A percentile compares a stretch with the other conserved stretches of the same genome.
Evolutionary conservation across 2,329 filamentous ascomycete genomes (phyloP).

Genomic region (Aplosporella prunicola): DNA sequence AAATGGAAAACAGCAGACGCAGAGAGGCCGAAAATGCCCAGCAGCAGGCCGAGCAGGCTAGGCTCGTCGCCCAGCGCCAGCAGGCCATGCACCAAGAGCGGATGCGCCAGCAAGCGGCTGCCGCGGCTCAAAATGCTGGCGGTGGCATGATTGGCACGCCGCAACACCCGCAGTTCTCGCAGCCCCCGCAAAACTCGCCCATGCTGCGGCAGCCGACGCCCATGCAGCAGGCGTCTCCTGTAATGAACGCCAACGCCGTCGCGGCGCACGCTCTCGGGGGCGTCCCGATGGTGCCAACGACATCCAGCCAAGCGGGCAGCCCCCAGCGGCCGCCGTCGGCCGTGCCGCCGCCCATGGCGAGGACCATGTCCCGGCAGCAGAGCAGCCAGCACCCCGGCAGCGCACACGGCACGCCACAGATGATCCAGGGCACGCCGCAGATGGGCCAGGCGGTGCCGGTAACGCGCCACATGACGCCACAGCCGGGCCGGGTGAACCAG

Average conservation of each 20-base stretch:
- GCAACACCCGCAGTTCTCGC: slow-evolving; percentile 33
- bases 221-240: slow-evolving; percentile 37
- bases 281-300: slow-evolving; percentile 35
- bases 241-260: slow-evolving; percentile 23
- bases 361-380: slow-evolving; percentile 29
- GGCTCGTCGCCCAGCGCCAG: slow-evolving; percentile 14
- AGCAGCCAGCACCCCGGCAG: slow-evolving; percentile 23
- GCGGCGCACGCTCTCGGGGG: slow-evolving; percentile 30
- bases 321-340: slow-evolving; percentile 29
- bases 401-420: slow-evolving; percentile 29
- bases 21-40: slow-evolving; percentile 7
- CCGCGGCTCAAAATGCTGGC: slow-evolving; percentile 20
- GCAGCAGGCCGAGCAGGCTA: slow-evolving; percentile 17
- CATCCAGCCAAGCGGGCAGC: slow-evolving; percentile 30
- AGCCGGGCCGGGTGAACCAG: slow-evolving; percentile 27
- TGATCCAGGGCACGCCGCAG: slow-evolving; percentile 29
- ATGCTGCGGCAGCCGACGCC: slow-evolving; percentile 38
- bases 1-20: slow-evolving; percentile 12
- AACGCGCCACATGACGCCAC: slow-evolving; percentile 29
- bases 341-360: slow-evolving; percentile 25
- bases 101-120: slow-evolving; percentile 19
- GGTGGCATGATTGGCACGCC: slow-evolving; percentile 13
- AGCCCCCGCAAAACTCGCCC: slow-evolving; percentile 60
- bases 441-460: slow-evolving; percentile 29
- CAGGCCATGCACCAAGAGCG: slow-evolving; percentile 8